Conservation (phyloP, 352 stramenopile species). For the Pythium monospermum region DNA sequence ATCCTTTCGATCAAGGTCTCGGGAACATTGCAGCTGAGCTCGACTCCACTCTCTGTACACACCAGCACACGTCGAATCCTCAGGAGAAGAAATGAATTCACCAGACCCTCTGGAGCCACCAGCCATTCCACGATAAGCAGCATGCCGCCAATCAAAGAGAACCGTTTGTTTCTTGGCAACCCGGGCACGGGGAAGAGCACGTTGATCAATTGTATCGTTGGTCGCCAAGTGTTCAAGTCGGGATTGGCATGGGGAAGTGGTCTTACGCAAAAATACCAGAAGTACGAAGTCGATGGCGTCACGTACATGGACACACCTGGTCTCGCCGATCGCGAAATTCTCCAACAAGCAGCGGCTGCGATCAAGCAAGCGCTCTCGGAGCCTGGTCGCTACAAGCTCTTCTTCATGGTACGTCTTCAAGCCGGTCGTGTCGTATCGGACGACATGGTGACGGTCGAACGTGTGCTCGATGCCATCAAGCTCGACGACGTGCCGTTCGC, state of each 20-base stretch:
- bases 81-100: no score
- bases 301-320: neutral
- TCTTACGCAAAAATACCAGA: neutral
- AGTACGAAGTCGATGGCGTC: neutral
- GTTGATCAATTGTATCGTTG: constrained; percentile 7
- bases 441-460: constrained; percentile 12
- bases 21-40: no score
- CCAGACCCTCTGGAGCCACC: no score
- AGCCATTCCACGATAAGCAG: no score
- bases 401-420: constrained; percentile 9
- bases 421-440: constrained; percentile 5
- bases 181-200: constrained; percentile 17
- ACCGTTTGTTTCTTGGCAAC: constrained; percentile 9
- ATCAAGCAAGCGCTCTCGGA: neutral
- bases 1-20: no score
- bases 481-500: constrained; percentile 4
- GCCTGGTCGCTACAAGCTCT: constrained; percentile 5
- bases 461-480: constrained; percentile 9
- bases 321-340: neutral
- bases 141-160: no score
- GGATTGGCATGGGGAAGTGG: neutral
- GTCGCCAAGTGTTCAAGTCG: constrained; percentile 2
- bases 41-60: no score
- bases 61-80: no score
- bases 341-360: neutral